Evolutionary conservation across 169 alveolate species (phyloP), one percentile per base, ranked within the genome.

Genomic region (Eimeria tenella): DNA sequence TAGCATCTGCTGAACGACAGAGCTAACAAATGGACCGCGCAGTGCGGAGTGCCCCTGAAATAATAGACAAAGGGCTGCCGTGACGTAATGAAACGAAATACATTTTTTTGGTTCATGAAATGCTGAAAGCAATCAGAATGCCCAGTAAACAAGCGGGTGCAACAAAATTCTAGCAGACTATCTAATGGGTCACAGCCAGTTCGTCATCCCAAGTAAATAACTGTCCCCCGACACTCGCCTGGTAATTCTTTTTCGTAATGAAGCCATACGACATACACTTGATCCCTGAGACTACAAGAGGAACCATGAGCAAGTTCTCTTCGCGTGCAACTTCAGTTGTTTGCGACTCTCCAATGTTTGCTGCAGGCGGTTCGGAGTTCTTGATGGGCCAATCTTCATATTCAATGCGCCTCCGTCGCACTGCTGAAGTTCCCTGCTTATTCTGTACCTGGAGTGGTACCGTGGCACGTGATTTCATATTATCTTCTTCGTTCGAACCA

Each of bases 231-330:
- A 55, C 60, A 10, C 94, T 65, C 53, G 84, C 95, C 60, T 93
- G 95, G 25, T 94, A 94, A 62, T 96, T 96, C 89, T 96, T 96
- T 71, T 96, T 96, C n/a, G 95, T 79, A 19, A 97, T 97, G 94
- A 94, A 98, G 1, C 99, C 99, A 95, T 97, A 98, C n/a, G 98
- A 96, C 99, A 98, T 98, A 74, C 98, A 91, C 93, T 98, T 97
- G 52, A 98, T 97, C 82, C 99, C 99, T 73, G 97, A 95, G 89
- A 96, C 97, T 60, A 93, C 90, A 15, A 94, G 25, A 49, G 96
- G 96, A 5, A 53, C 8, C 93, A 94, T 58, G 53, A 50, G 17
- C 55, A 25, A n/a, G 49, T 62, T 50, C 58, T 49, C 84, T 65
- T 19, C 63, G 55, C 15, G 7, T 60, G 73, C 58, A 52, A 73